These are phyloP conservation scores for Cupressus sempervirens DNA, from an alignment of 75 land plant species.

Conservation along the genomic window DNA sequence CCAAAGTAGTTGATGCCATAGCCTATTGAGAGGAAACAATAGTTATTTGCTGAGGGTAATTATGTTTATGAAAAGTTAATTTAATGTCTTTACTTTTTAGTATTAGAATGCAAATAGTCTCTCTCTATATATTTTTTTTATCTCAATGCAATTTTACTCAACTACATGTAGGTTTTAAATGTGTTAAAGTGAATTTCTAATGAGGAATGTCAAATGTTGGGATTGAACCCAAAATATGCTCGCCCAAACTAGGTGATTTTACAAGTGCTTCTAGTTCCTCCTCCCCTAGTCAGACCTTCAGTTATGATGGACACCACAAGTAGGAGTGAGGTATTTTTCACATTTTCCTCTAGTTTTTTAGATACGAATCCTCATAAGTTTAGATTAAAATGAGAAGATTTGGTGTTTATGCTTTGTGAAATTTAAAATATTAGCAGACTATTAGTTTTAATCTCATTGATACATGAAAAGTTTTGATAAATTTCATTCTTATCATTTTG, in stretches of 20 bases:
- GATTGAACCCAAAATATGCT: constrained; percentile 90
- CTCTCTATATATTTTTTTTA: neutral
- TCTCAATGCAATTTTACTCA: neutral
- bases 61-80: neutral
- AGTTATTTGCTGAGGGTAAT: constrained; percentile 83
- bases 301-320: constrained; percentile 98
- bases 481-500: neutral
- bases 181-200: constrained; percentile 88
- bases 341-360: neutral
- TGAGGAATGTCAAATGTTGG: constrained; percentile 77
- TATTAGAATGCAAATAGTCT: neutral
- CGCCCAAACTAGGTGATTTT: constrained; percentile 99
- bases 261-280: no score
- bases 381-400: neutral
- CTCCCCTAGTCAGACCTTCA: no score
- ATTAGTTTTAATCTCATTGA: neutral
- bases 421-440: neutral
- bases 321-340: constrained; percentile 75
- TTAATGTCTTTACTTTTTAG: no score
- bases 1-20: constrained; percentile 87
- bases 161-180: constrained; percentile 59
- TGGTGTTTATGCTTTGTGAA: neutral
- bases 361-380: neutral
- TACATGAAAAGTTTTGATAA: neutral
- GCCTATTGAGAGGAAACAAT: constrained; percentile 92